phyloP scores from a whole-genome alignment of 163 green algal genomes.

The Trebouxiophyceae sp. region DNA sequence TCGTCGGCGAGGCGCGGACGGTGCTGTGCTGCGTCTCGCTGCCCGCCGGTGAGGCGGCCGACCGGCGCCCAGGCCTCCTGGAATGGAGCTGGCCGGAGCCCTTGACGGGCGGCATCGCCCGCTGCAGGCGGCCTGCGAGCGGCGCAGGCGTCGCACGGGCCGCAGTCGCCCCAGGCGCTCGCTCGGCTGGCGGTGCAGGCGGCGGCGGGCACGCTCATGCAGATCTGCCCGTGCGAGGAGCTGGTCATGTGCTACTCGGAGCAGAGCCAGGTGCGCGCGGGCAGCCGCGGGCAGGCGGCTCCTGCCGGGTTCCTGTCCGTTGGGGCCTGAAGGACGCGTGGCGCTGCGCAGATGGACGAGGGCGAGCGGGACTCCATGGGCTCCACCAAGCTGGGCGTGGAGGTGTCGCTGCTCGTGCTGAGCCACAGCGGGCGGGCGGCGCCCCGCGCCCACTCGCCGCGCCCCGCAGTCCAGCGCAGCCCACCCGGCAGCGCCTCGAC shows the following conservation, averaged over 20 bases:
- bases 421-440: background rate
- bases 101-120: too few relatives aligned
- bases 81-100: too few relatives aligned
- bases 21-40: slow-evolving; percentile 70
- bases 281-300: too few relatives aligned
- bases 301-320: too few relatives aligned
- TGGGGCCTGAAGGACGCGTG: too few relatives aligned
- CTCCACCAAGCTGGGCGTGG: slow-evolving; percentile 31
- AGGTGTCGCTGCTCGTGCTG: slow-evolving; percentile 66
- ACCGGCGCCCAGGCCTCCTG: too few relatives aligned
- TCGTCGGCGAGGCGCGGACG: slow-evolving; percentile 29
- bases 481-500: background rate
- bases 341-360: too few relatives aligned
- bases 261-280: too few relatives aligned
- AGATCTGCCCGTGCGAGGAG: slow-evolving; percentile 52
- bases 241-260: slow-evolving; percentile 60
- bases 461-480: background rate
- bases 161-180: too few relatives aligned
- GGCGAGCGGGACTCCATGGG: too few relatives aligned
- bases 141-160: too few relatives aligned
- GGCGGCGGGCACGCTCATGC: slow-evolving; percentile 35
- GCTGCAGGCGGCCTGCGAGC: too few relatives aligned
- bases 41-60: slow-evolving; percentile 27
- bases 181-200: slow-evolving; percentile 45
- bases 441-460: background rate